phyloP scores from a whole-genome alignment of 768 basidiomycete genomes.

The Grammothele lineata region DNA sequence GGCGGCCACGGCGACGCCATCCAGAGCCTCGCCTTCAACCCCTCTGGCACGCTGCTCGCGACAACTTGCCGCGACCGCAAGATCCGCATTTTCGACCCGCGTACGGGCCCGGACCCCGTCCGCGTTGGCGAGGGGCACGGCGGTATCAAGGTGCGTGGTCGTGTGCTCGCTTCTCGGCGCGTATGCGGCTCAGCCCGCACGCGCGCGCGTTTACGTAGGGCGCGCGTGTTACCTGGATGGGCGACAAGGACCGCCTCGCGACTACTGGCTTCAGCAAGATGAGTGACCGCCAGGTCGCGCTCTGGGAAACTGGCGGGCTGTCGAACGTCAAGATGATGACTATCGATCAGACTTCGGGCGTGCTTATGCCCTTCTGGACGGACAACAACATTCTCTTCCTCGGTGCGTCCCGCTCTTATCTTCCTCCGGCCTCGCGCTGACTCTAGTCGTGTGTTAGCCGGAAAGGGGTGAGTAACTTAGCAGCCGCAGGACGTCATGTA shows the following conservation, averaged over 20 bases:
- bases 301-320: slow-evolving; percentile 87
- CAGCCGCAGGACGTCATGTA: background rate
- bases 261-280: slow-evolving; percentile 97
- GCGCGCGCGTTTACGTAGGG: slow-evolving; percentile 33
- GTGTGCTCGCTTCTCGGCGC: background rate
- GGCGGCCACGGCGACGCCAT: slow-evolving; percentile 83
- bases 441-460: slow-evolving; percentile 45
- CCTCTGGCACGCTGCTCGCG: slow-evolving; percentile 73
- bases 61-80: slow-evolving; percentile 95
- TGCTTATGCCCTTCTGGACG: slow-evolving; percentile 96
- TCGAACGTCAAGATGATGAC: slow-evolving; percentile 70
- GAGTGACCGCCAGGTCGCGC: slow-evolving; percentile 85
- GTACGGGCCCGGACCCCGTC: slow-evolving; percentile 77
- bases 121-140: slow-evolving; percentile 82
- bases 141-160: slow-evolving; percentile 63
- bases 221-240: slow-evolving; percentile 86
- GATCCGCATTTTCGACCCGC: slow-evolving; percentile 87
- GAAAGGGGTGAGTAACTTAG: slow-evolving; percentile 72
- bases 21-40: slow-evolving; percentile 80
- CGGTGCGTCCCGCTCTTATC: slow-evolving; percentile 36
- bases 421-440: slow-evolving; percentile 2
- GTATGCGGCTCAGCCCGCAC: background rate
- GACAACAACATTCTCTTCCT: slow-evolving; percentile 91
- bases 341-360: slow-evolving; percentile 89
- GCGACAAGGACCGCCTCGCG: slow-evolving; percentile 80